Percentiles rank a stretch among this genome's conserved stretches.
Evolutionary conservation across 768 basidiomycete genomes (phyloP).

Genomic region (Piloderma croceum): DNA sequence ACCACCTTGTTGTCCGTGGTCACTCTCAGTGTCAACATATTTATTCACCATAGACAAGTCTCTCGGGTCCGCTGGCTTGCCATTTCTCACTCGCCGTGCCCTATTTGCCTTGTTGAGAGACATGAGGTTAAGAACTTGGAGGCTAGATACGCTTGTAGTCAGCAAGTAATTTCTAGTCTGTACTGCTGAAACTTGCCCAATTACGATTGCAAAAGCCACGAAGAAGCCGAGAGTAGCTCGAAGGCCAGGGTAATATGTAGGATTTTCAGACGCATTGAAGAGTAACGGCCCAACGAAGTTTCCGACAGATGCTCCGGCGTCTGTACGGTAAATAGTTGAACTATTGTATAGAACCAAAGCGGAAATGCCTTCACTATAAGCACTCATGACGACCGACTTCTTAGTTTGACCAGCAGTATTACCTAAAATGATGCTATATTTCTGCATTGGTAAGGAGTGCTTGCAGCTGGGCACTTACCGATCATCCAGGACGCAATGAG

Average conservation of each 20-base stretch:
- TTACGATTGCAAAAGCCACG: not conserved
- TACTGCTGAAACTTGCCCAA: no score
- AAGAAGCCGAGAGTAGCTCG: not conserved
- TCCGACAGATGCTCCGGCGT: slow-evolving; percentile 1
- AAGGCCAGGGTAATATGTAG: not conserved
- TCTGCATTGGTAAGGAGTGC: no score
- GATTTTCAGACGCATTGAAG: not conserved
- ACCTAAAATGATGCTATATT: no score
- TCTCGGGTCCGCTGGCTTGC: not conserved
- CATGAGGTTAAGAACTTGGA: slow-evolving; percentile 1
- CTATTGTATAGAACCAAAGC: no score
- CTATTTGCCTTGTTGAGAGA: slow-evolving; percentile 1
- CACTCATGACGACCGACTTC: not conserved
- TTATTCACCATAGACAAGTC: slow-evolving; percentile 1
- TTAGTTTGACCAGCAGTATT: slow-evolving; percentile 5
- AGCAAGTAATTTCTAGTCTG: no score
- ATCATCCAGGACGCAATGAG: slow-evolving; percentile 2
- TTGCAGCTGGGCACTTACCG: no score
- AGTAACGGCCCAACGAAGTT: slow-evolving; percentile 1
- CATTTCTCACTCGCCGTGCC: not conserved
- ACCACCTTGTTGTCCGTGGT: not conserved
- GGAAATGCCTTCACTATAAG: not conserved
- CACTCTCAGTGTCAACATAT: not conserved
- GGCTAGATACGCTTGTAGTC: no score
- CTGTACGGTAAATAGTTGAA: no score